phyloP scores from a whole-genome alignment of 345 rosid genomes.

The Brassica napus region Da-Ae NC_063441.1:22268501-22269000 shows the following conservation, averaged over 20 bases:
- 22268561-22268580: constrained; percentile 54
- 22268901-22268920: constrained; percentile 72
- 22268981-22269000: constrained; percentile 84
- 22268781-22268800: constrained; percentile 70
- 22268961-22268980: constrained; percentile 67
- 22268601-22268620: constrained; percentile 69
- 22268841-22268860: constrained; percentile 84
- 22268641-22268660: constrained; percentile 74
- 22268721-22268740: constrained; percentile 75
- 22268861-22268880: constrained; percentile 68
- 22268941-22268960: constrained; percentile 71
- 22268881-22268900: constrained; percentile 50
- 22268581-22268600: constrained; percentile 81
- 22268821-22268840: constrained; percentile 83
- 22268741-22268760: constrained; percentile 95
- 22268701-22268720: constrained; percentile 61
- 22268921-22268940: constrained; percentile 75
- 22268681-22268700: constrained; percentile 55
- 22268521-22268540: constrained; percentile 55
- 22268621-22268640: constrained; percentile 66
- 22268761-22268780: constrained; percentile 77
- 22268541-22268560: constrained; percentile 64
- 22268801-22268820: constrained; percentile 95
- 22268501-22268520: no score
- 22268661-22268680: constrained; percentile 77